Evolutionary conservation across 768 basidiomycete genomes (phyloP).

Genomic region (Crassisporium funariophilum): DNA sequence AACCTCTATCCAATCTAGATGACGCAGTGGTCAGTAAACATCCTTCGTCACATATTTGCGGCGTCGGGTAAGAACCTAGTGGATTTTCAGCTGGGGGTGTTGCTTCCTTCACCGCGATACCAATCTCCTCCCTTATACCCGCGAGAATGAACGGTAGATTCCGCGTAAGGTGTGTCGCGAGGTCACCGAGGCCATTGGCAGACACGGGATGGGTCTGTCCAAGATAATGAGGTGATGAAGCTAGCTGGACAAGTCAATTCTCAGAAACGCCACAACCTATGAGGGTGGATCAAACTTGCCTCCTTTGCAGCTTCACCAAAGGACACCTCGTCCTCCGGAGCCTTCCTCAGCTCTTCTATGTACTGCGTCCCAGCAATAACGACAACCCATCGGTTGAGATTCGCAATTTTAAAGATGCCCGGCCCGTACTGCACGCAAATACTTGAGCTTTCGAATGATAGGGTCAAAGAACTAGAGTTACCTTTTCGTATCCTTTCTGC

Average conservation of each 20-base stretch:
- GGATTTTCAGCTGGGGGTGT: not conserved
- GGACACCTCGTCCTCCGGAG: slow-evolving; percentile 40
- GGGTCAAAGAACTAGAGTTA: slow-evolving; percentile 3
- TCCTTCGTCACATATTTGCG: not conserved
- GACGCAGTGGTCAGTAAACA: not conserved
- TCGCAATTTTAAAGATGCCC: slow-evolving; percentile 29
- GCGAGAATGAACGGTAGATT: not conserved
- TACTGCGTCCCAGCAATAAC: slow-evolving; percentile 31
- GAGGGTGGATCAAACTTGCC: not conserved
- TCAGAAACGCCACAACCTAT: not conserved
- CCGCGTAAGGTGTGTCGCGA: not conserved
- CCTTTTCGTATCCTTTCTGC: slow-evolving; percentile 24
- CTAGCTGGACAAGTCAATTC: not conserved
- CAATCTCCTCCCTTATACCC: not conserved
- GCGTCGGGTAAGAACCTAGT: not conserved
- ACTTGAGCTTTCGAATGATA: not conserved
- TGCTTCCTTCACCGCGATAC: not conserved
- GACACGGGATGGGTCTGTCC: not conserved
- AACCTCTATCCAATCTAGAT: slow-evolving; percentile 17
- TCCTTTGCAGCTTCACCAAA: slow-evolving; percentile 29
- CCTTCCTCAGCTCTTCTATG: slow-evolving; percentile 43
- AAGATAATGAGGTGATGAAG: not conserved
- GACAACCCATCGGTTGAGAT: slow-evolving; percentile 38
- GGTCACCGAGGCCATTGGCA: not conserved
- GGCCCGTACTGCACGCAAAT: slow-evolving; percentile 11